These are phyloP conservation scores for Inga laurina DNA, from an alignment of 306 rosid species.

Conservation along the genomic window DNA sequence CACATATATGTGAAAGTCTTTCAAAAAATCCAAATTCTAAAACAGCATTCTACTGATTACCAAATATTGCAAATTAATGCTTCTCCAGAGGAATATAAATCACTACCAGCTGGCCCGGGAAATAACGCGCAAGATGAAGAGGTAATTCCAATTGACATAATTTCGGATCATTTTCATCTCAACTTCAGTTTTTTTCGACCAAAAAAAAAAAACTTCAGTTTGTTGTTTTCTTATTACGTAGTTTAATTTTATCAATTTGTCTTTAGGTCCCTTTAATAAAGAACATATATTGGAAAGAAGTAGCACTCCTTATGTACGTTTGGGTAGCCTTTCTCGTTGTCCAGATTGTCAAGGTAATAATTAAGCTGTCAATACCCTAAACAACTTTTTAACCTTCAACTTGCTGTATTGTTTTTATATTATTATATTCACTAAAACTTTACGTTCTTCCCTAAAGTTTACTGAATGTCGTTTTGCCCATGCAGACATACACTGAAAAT, in stretches of 20 bases:
- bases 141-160: constrained; percentile 47
- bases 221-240: constrained; percentile 5
- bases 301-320: constrained; percentile 60
- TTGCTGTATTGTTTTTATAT: not conserved
- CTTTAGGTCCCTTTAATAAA: constrained; percentile 50
- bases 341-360: constrained; percentile 73
- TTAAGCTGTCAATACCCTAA: not conserved
- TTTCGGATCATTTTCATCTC: not conserved
- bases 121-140: constrained; percentile 51
- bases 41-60: not conserved
- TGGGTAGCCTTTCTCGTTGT: constrained; percentile 80
- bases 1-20: not conserved
- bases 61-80: constrained; percentile 42
- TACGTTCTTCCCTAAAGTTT: not conserved
- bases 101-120: constrained; percentile 63
- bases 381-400: constrained; percentile 4
- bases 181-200: not conserved
- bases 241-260: constrained; percentile 1
- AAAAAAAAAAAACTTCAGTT: not conserved
- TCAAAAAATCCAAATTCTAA: not conserved
- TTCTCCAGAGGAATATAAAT: constrained; percentile 58
- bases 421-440: not conserved
- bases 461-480: constrained; percentile 17
- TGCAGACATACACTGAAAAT: constrained; percentile 72
- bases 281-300: constrained; percentile 75